Percentiles rank a stretch among this genome's conserved stretches.
These are phyloP conservation scores for Russula emetica DNA, from an alignment of 768 basidiomycete genomes.

Conservation along the genomic window DNA sequence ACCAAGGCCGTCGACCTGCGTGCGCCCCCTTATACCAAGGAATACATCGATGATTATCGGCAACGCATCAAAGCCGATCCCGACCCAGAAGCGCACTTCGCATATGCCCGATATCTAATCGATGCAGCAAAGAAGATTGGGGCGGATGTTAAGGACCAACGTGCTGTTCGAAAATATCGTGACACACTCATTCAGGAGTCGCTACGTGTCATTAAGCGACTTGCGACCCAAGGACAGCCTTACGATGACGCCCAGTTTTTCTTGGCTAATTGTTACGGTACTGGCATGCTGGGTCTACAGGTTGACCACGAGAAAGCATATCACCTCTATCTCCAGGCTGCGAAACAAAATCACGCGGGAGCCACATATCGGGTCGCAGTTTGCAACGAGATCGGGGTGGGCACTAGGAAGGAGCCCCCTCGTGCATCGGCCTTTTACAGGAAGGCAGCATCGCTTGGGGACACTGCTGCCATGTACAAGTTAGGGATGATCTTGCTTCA, in stretches of 20 bases:
- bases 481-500: conserved; percentile 96
- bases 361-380: conserved; percentile 97
- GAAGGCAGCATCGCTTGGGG: conserved; percentile 92
- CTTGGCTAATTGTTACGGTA: conserved; percentile 94
- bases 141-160: conserved; percentile 65
- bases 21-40: conserved; percentile 86
- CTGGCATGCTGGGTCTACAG: conserved; percentile 89
- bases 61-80: conserved; percentile 96
- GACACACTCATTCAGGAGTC: conserved; percentile 84
- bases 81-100: conserved; percentile 96
- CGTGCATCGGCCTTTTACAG: conserved; percentile 95
- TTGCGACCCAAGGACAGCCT: conserved; percentile 88
- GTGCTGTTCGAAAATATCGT: conserved; percentile 84
- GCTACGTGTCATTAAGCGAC: conserved; percentile 84
- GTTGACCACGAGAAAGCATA: conserved; percentile 98
- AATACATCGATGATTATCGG: conserved; percentile 97
- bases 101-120: conserved; percentile 98
- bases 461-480: conserved; percentile 99
- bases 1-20: conserved; percentile 79
- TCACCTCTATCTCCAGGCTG: conserved; percentile 93
- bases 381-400: conserved; percentile 97
- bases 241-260: conserved; percentile 98
- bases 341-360: conserved; percentile 93
- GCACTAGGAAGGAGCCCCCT: conserved; percentile 81
- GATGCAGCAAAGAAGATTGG: conserved; percentile 95